These are phyloP conservation scores for Castanea mollissima DNA, from an alignment of 306 rosid species.

Conservation along the genomic window DNA sequence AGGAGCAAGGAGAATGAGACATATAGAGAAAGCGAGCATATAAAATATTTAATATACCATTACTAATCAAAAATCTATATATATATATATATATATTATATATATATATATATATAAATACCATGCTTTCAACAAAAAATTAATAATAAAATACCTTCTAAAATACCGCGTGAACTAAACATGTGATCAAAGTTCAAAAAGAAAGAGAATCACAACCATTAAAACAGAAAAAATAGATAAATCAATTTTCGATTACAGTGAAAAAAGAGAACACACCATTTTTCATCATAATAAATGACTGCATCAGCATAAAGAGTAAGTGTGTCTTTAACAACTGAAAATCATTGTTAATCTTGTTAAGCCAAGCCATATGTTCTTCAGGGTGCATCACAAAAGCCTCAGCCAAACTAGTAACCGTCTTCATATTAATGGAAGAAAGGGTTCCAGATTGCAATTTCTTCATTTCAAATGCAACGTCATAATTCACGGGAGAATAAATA, in stretches of 20 bases:
- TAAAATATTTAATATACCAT: neutral
- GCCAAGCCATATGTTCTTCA: constrained; percentile 53
- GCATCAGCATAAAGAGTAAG: constrained; percentile 62
- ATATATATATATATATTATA: neutral
- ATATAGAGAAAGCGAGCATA: neutral
- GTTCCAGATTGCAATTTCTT: constrained; percentile 45
- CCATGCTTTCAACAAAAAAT: neutral
- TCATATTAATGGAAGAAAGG: constrained; percentile 60
- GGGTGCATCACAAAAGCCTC: constrained; percentile 49
- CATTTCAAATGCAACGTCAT: constrained; percentile 8
- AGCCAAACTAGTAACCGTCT: constrained; percentile 60
- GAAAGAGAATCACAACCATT: neutral
- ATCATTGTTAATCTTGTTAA: constrained; percentile 49
- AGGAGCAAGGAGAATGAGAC: neutral
- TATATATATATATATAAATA: no score
- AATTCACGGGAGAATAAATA: neutral
- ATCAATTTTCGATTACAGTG: neutral
- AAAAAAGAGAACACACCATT: constrained; percentile 39
- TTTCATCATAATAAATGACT: constrained; percentile 41
- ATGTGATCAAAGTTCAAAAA: neutral
- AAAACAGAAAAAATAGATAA: neutral
- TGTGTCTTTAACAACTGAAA: constrained; percentile 60
- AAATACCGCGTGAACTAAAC: neutral
- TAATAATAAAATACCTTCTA: neutral
- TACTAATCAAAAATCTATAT: no score